phyloP scores from a whole-genome alignment of 768 basidiomycete species.

The Hericium coralloides region DNA sequence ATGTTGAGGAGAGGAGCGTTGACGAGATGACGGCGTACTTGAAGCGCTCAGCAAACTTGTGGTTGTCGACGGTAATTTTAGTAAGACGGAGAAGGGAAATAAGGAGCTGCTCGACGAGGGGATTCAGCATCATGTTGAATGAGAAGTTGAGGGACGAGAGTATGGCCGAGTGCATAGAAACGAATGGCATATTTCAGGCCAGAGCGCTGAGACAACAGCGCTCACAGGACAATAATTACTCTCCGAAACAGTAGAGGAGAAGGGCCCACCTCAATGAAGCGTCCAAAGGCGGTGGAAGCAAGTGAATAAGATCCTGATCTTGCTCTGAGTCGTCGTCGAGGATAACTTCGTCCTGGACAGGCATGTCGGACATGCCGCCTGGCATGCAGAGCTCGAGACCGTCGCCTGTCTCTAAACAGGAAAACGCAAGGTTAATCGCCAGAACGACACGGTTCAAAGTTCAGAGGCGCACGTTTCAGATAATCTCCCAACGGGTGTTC shows the following conservation, averaged over 20 bases:
- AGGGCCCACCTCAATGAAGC: background rate
- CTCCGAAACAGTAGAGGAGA: no score
- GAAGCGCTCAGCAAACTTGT: constrained; percentile 13
- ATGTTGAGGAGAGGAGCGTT: constrained; percentile 13
- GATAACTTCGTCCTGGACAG: background rate
- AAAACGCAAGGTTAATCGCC: background rate
- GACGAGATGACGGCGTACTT: constrained; percentile 16
- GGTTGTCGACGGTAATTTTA: constrained; percentile 4
- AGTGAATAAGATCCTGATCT: constrained; percentile 8
- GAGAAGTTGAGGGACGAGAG: background rate
- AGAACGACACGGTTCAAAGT: background rate
- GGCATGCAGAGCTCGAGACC: constrained; percentile 12
- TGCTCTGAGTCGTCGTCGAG: background rate
- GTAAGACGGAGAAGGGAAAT: background rate
- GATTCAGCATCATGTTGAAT: background rate
- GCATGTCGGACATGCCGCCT: constrained; percentile 8
- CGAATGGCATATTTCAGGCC: no score
- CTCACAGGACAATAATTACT: no score
- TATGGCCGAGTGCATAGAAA: background rate
- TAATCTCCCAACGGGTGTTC: constrained; percentile 13
- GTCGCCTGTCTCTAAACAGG: constrained; percentile 12
- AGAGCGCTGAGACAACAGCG: no score
- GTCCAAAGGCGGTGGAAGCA: constrained; percentile 5
- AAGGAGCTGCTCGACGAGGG: constrained; percentile 5
- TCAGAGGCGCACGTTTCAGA: constrained; percentile 8